Evolutionary conservation across 2,329 filamentous ascomycete species (phyloP).

Genomic region (Nigrospora osmanthi): DNA sequence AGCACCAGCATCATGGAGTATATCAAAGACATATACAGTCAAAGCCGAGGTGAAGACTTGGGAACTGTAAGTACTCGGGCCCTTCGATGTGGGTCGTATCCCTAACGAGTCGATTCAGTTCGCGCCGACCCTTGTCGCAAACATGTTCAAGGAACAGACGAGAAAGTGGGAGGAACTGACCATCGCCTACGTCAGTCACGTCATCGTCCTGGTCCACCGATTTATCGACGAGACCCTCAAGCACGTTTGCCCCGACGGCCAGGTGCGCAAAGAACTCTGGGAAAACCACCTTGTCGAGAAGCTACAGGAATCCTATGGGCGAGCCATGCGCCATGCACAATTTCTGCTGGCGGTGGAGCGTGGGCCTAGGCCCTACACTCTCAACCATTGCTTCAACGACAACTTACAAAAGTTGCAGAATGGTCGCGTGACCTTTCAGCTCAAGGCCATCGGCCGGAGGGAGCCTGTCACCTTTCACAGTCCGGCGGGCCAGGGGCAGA

Average conservation of each 20-base stretch:
- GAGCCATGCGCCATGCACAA: constrained; percentile 31
- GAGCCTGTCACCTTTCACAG: no score
- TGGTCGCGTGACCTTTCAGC: constrained; percentile 9
- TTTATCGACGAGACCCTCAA: constrained; percentile 34
- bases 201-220: constrained; percentile 32
- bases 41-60: constrained; percentile 32
- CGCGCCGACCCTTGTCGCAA: constrained; percentile 20
- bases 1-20: constrained; percentile 30
- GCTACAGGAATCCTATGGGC: constrained; percentile 30
- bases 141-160: constrained; percentile 39
- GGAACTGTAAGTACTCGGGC: constrained; percentile 24
- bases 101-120: constrained; percentile 9
- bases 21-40: constrained; percentile 31
- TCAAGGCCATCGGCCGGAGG: constrained; percentile 6
- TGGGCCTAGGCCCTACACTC: constrained; percentile 29
- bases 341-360: constrained; percentile 44
- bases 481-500: constrained; percentile 5
- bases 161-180: constrained; percentile 37
- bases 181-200: constrained; percentile 32
- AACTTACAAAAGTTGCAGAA: constrained; percentile 18
- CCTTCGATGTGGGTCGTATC: neutral
- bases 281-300: constrained; percentile 30
- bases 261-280: constrained; percentile 29
- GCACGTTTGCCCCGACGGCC: constrained; percentile 30
- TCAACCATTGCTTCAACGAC: constrained; percentile 41